Percentiles rank a stretch among this genome's conserved stretches.
These are phyloP conservation scores for Aaosphaeria arxii DNA, from an alignment of 2,329 filamentous ascomycete species.

Conservation along the genomic window DNA sequence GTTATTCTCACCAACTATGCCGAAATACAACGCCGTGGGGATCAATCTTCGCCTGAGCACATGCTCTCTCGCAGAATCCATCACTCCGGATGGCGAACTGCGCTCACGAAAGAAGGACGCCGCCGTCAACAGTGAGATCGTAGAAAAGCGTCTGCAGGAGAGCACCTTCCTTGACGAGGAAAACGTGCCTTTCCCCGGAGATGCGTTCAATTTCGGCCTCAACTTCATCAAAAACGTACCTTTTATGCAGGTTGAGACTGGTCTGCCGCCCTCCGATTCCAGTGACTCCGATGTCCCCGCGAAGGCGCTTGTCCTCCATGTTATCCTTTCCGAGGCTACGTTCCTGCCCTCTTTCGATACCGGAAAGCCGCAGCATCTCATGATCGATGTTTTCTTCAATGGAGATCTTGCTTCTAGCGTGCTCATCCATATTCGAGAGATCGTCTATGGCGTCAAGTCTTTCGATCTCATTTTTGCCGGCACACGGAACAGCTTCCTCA, in stretches of 20 bases:
- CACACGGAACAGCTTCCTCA: conserved; percentile 34
- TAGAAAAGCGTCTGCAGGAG: conserved; percentile 15
- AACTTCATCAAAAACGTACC: conserved; percentile 29
- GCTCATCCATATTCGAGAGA: conserved; percentile 21
- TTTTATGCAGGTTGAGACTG: conserved; percentile 28
- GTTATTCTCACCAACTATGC: conserved; percentile 16
- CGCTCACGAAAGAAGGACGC: conserved; percentile 20
- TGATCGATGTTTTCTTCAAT: conserved; percentile 50
- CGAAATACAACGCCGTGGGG: conserved; percentile 26
- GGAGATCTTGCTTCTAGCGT: conserved; percentile 39
- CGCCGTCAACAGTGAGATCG: conserved; percentile 14
- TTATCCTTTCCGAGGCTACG: conserved; percentile 28
- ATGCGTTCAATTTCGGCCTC: conserved; percentile 16
- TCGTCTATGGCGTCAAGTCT: conserved; percentile 11
- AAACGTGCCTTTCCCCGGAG: conserved; percentile 21
- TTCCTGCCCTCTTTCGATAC: conserved; percentile 20
- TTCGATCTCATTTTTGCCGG: conserved; percentile 37
- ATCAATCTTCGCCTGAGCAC: conserved; percentile 22
- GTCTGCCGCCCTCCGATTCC: not conserved
- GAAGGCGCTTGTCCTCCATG: conserved; percentile 27
- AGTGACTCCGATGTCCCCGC: not conserved
- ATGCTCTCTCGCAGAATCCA: conserved; percentile 22
- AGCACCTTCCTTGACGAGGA: conserved; percentile 22
- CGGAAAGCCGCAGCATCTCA: conserved; percentile 34
- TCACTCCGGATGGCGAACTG: conserved; percentile 14